Percentiles rank a stretch among this genome's conserved stretches.
phyloP scores from a whole-genome alignment of 192 early-diverging fungal genomes.

The Diversispora eburnea region DNA sequence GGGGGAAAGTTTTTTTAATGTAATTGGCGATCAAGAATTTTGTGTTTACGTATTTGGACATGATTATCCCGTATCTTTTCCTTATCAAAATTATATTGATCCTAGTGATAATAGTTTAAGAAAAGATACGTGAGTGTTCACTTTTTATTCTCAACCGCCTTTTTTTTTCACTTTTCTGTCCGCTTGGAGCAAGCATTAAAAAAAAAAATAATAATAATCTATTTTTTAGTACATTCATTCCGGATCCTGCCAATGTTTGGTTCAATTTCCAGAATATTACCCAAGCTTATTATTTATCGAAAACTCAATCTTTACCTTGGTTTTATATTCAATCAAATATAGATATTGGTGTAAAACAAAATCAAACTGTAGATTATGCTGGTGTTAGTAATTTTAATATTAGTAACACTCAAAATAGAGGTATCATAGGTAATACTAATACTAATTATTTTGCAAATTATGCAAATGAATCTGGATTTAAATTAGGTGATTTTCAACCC shows the following conservation, averaged over 20 bases:
- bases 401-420: constrained; percentile 27
- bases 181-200: no score
- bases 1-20: constrained; percentile 27
- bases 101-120: constrained; percentile 18
- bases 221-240: no score
- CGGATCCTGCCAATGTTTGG: no score
- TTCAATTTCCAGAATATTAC: neutral
- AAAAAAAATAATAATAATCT: no score
- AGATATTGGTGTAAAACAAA: constrained; percentile 19
- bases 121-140: constrained; percentile 29
- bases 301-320: neutral
- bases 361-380: constrained; percentile 37
- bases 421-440: constrained; percentile 35
- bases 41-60: constrained; percentile 45
- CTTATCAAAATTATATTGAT: constrained; percentile 31
- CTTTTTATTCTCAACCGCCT: neutral
- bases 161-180: neutral
- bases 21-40: constrained; percentile 34
- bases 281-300: neutral
- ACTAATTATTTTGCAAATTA: constrained; percentile 44
- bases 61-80: constrained; percentile 35
- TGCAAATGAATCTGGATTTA: constrained; percentile 3
- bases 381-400: neutral
- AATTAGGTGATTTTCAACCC: constrained; percentile 35
- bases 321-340: neutral